Conservation (phyloP, 1,284 basidiomycete genomes). For the Sanghuangporus weigelae region DNA sequence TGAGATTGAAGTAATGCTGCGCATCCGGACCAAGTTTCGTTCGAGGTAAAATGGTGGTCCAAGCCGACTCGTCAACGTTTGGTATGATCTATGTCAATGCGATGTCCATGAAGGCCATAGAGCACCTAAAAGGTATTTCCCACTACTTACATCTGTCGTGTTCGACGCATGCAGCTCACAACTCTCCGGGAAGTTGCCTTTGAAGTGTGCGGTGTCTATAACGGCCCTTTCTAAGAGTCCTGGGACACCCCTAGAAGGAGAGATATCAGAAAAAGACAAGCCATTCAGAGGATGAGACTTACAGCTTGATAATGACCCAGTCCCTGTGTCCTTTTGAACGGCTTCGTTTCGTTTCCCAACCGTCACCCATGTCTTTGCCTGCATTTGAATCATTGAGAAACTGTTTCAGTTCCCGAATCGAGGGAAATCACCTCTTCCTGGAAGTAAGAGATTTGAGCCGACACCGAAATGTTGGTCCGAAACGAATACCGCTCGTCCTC, state of each 20-base stretch:
- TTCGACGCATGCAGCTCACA: constrained; percentile 75
- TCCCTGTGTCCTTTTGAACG: constrained; percentile 78
- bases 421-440: constrained; percentile 63
- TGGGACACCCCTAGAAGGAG: constrained; percentile 47
- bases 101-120: constrained; percentile 9
- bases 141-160: constrained; percentile 39
- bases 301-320: constrained; percentile 90
- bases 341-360: constrained; percentile 96
- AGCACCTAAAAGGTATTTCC: constrained; percentile 28
- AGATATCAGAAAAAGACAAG: neutral
- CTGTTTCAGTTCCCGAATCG: constrained; percentile 2
- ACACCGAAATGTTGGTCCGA: constrained; percentile 95
- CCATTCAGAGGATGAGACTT: constrained; percentile 27
- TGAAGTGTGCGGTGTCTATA: constrained; percentile 94
- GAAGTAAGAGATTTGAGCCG: constrained; percentile 87
- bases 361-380: constrained; percentile 91
- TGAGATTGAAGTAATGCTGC: constrained; percentile 84
- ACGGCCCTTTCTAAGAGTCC: constrained; percentile 77
- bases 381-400: constrained; percentile 12
- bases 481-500: constrained; percentile 74
- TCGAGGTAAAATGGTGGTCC: constrained; percentile 73
- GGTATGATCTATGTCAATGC: constrained; percentile 28
- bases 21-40: constrained; percentile 86
- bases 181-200: constrained; percentile 93
- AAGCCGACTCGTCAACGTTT: constrained; percentile 38